Base-by-base conservation (phyloP, 306 rosid genomes). In the Trichosanthes truncata region DNA sequence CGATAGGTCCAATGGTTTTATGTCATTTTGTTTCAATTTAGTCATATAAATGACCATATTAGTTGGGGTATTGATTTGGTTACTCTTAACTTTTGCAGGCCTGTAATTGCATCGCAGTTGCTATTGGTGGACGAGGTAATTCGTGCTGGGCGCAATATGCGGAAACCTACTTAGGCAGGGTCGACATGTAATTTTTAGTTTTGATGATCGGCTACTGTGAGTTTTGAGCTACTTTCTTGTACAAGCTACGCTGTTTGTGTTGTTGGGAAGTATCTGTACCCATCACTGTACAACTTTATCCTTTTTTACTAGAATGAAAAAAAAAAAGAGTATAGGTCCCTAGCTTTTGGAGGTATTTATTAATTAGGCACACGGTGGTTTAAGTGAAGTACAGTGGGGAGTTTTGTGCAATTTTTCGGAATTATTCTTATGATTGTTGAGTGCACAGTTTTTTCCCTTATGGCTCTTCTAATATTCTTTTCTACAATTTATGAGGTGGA, bases 101-200 rank as follows among this genome's bases (percentile, higher is more conserved):
- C 99, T 8, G 96, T 95, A 65, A 93, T 95, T 80, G 90, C 95
- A 53, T 93, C 97, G 49, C 99, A 95, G 71, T 81, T 95, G 88
- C 89, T 95, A 56, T 81, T 95, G 91, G 99, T 95, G 51, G 99
- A 95, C 78, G 99, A 95, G 90, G 97, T 95, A 15, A 93, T 95
- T 72, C 97, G 99, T 31, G 99, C 97, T n/a, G 99, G 99, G 49
- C 93, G 94, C 6, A 95, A 95, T 56, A 95, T 95, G 97, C 80
- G 97, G 79, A 95, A 93, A 83, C 99, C 99, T 55, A 89, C 36
- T 15, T 95, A 91, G 84, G 31, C 48, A 56, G 43, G 13, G 40
- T 26, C 7, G 15, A 46, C 40, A 26, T 73, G 59, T 72, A 45
- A 6, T 3, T 73, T 23, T 69, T 69, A 29, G 57, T 26, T 25